phyloP scores from a whole-genome alignment of 176 grass and related monocot species.

The Poa annua region DNA sequence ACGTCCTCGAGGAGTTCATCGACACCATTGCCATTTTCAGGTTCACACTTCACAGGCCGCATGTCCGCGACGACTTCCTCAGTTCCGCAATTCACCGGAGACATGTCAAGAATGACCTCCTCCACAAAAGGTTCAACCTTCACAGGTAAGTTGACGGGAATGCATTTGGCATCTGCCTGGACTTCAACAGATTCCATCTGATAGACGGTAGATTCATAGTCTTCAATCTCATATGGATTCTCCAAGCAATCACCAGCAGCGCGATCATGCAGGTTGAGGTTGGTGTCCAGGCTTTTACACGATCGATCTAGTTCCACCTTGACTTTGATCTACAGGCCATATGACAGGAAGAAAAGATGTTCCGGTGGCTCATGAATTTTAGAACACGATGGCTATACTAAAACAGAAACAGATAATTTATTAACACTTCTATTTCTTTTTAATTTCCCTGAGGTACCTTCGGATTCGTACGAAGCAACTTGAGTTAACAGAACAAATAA shows the following conservation, averaged over 20 bases:
- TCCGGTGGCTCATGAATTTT: conserved; percentile 3
- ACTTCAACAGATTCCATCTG: neutral
- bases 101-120: neutral
- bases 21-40: neutral
- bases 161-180: neutral
- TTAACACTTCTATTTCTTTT: neutral
- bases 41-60: neutral
- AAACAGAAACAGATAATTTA: neutral
- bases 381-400: neutral
- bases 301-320: conserved; percentile 5
- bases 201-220: neutral
- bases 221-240: neutral
- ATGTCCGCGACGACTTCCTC: neutral
- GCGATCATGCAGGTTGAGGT: neutral
- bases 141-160: neutral
- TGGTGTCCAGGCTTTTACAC: neutral
- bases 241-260: conserved; percentile 29
- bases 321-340: conserved; percentile 49
- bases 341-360: conserved; percentile 42
- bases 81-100: neutral
- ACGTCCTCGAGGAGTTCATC: neutral
- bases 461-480: neutral
- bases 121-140: no score
- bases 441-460: neutral
- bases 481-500: neutral